Evolutionary conservation across 1,284 basidiomycete species (phyloP).

Genomic region (Puccinia triticina): DNA sequence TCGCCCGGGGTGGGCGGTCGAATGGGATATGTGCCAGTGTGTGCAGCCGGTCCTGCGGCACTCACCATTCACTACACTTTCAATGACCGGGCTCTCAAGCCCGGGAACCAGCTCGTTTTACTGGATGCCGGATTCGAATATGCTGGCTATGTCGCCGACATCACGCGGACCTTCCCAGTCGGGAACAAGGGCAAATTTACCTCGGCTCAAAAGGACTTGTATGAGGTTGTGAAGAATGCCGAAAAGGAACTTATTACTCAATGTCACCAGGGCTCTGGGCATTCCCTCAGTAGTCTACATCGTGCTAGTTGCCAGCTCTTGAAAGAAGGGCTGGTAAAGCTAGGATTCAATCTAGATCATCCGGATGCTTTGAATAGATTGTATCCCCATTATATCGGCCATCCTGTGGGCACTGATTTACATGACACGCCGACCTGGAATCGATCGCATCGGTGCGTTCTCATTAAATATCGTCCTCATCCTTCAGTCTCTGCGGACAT

Average conservation of each 20-base stretch:
- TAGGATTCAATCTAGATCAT: constrained; percentile 69
- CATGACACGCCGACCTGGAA: constrained; percentile 63
- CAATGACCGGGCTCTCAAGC: constrained; percentile 75
- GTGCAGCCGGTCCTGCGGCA: constrained; percentile 75
- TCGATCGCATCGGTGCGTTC: constrained; percentile 60
- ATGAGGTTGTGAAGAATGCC: constrained; percentile 76
- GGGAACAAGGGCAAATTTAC: constrained; percentile 67
- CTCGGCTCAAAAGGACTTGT: constrained; percentile 80
- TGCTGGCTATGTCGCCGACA: constrained; percentile 45
- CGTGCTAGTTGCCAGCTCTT: constrained; percentile 73
- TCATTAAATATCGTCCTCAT: not conserved
- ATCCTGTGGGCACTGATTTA: constrained; percentile 64
- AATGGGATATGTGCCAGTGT: constrained; percentile 89
- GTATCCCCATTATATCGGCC: constrained; percentile 78
- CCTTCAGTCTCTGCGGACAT: not conserved
- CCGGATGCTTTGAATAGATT: constrained; percentile 42
- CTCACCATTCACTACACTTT: constrained; percentile 89
- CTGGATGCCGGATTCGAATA: constrained; percentile 69
- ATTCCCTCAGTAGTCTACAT: constrained; percentile 78
- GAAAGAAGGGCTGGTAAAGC: constrained; percentile 73
- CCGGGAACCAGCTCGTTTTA: constrained; percentile 73
- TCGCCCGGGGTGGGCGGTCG: constrained; percentile 68
- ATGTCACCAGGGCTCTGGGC: constrained; percentile 64
- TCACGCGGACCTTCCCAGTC: constrained; percentile 49
- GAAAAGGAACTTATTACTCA: constrained; percentile 66